phyloP scores from a whole-genome alignment of 306 rosid genomes.

The Lupinus albus region DNA sequence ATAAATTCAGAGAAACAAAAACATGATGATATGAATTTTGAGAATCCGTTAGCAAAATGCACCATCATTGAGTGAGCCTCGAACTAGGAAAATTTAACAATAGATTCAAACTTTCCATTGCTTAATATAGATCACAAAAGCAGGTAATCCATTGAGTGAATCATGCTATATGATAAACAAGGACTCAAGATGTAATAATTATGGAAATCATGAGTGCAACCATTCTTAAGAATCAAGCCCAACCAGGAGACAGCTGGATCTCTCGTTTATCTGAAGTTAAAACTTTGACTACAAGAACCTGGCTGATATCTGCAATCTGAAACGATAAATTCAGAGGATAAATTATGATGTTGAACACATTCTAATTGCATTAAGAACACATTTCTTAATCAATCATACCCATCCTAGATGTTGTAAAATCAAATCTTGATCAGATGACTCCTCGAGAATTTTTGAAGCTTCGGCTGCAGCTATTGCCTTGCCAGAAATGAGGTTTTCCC shows the following conservation, averaged over 20 bases:
- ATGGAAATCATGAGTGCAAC: constrained; percentile 26
- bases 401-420: constrained; percentile 96
- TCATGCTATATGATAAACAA: constrained; percentile 12
- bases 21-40: constrained; percentile 15
- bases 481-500: constrained; percentile 55
- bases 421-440: constrained; percentile 80
- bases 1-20: constrained; percentile 31
- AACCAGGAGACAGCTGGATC: constrained; percentile 82
- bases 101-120: constrained; percentile 28
- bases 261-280: constrained; percentile 82
- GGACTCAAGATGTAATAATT: constrained; percentile 27
- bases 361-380: constrained; percentile 26
- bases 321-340: constrained; percentile 41
- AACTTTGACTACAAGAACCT: constrained; percentile 72
- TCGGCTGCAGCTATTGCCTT: constrained; percentile 82
- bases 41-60: constrained; percentile 30
- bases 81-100: constrained; percentile 32
- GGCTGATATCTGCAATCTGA: constrained; percentile 90
- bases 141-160: constrained; percentile 4
- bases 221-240: constrained; percentile 40
- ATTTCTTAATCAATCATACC: constrained; percentile 53
- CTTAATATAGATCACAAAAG: constrained; percentile 2
- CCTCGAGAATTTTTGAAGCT: constrained; percentile 93
- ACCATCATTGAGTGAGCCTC: constrained; percentile 1
- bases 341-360: constrained; percentile 34